Evolutionary conservation across 805 yeast genomes (phyloP).

Genomic region (Metschnikowia lochheadii): DNA sequence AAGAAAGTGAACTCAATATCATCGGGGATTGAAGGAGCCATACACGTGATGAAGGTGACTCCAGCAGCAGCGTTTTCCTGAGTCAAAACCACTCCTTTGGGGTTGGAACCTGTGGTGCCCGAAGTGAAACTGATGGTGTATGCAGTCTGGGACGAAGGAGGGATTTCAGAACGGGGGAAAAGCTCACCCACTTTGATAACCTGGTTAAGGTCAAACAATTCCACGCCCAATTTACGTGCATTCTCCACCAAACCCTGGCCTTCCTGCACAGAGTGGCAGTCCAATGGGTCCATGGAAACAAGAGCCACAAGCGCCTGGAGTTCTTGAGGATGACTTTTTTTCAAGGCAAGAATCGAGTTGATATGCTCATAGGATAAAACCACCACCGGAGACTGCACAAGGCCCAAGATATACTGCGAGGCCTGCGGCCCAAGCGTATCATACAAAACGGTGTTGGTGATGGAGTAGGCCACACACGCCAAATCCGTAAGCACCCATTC

Average conservation of each 20-base stretch:
- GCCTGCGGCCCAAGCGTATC: constrained; percentile 48
- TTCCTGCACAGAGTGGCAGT: constrained; percentile 9
- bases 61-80: constrained; percentile 21
- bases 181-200: constrained; percentile 20
- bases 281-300: constrained; percentile 27
- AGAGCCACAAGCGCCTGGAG: constrained; percentile 20
- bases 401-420: constrained; percentile 55
- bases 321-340: constrained; percentile 11
- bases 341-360: constrained; percentile 9
- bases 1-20: constrained; percentile 22
- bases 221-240: constrained; percentile 16
- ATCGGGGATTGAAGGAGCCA: constrained; percentile 8
- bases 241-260: constrained; percentile 29
- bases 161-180: constrained; percentile 18
- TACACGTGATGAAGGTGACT: constrained; percentile 12
- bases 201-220: constrained; percentile 21
- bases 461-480: constrained; percentile 53
- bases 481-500: constrained; percentile 72
- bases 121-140: constrained; percentile 27
- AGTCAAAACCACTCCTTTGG: constrained; percentile 25
- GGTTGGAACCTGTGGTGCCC: constrained; percentile 26
- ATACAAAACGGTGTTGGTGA: constrained; percentile 25
- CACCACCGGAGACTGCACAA: constrained; percentile 61
- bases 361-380: constrained; percentile 23
- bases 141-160: constrained; percentile 17